phyloP scores from a whole-genome alignment of 768 basidiomycete species.

The Piloderma croceum region DNA sequence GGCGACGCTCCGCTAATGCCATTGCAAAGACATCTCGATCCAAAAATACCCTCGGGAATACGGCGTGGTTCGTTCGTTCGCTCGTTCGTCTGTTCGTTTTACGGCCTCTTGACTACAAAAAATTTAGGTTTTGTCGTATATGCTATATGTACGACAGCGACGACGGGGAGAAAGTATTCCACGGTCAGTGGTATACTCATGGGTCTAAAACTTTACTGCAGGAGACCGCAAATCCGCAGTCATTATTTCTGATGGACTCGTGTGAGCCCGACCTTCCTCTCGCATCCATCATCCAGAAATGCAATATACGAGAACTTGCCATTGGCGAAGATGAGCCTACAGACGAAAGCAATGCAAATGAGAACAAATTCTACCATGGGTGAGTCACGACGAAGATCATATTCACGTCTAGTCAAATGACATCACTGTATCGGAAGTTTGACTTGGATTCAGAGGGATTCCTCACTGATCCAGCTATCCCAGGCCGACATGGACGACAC shows the following conservation, averaged over 20 bases:
- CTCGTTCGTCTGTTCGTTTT: not conserved
- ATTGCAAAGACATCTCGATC: conserved; percentile 38
- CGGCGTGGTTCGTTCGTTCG: conserved; percentile 46
- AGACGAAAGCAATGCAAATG: conserved; percentile 34
- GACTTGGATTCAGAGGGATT: conserved; percentile 45
- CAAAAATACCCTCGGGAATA: conserved; percentile 50
- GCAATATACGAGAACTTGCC: conserved; percentile 41
- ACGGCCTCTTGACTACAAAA: not conserved
- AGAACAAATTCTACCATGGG: conserved; percentile 55
- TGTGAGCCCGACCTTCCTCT: conserved; percentile 56
- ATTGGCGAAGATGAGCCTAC: conserved; percentile 40
- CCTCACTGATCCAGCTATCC: conserved; percentile 41
- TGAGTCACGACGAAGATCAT: conserved; percentile 24
- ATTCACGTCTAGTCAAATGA: too few relatives aligned
- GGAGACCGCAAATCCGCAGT: conserved; percentile 58
- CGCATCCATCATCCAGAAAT: conserved; percentile 53
- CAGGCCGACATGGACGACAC: conserved; percentile 24
- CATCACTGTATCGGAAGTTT: conserved; percentile 35
- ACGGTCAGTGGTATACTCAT: conserved; percentile 69
- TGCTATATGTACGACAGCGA: conserved; percentile 51
- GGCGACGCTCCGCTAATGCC: conserved; percentile 36
- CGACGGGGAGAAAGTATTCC: conserved; percentile 45
- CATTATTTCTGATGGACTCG: conserved; percentile 47
- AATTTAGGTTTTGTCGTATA: conserved; percentile 63
- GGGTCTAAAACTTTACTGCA: conserved; percentile 62